phyloP scores from a whole-genome alignment of 2,329 filamentous ascomycete genomes.

The Fusarium praegraminearum region DNA sequence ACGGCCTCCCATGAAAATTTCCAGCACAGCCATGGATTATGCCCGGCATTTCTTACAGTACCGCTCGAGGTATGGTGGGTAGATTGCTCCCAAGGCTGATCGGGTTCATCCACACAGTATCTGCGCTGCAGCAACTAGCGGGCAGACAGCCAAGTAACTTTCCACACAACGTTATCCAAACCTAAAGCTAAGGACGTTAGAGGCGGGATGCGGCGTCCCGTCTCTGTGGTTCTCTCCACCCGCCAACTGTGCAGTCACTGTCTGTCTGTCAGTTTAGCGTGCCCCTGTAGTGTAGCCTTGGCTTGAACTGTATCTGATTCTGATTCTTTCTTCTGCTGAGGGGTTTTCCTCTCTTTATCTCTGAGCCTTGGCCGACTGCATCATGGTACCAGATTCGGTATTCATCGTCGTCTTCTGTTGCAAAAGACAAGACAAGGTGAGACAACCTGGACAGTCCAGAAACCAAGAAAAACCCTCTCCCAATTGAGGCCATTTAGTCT shows the following conservation, averaged over 20 bases:
- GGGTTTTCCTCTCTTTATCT: background rate
- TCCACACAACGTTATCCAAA: background rate
- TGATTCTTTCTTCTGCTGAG: background rate
- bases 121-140: constrained; percentile 10
- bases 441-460: constrained; percentile 30
- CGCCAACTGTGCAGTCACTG: constrained; percentile 19
- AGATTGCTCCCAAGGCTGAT: constrained; percentile 38
- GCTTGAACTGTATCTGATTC: background rate
- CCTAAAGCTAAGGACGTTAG: constrained; percentile 21
- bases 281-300: constrained; percentile 1
- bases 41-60: constrained; percentile 26
- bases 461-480: constrained; percentile 9
- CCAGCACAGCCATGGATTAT: constrained; percentile 2
- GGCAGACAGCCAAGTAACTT: constrained; percentile 11
- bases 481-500: constrained; percentile 7
- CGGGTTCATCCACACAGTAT: constrained; percentile 26
- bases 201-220: constrained; percentile 34
- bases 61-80: background rate
- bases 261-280: background rate
- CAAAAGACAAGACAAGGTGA: constrained; percentile 24
- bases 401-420: background rate
- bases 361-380: constrained; percentile 8
- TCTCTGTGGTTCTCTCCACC: constrained; percentile 30
- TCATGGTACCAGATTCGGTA: constrained; percentile 1
- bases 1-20: constrained; percentile 3